Evolutionary conservation across 1,284 basidiomycete genomes (phyloP), one percentile per base, ranked within the genome.

Genomic region (Inonotus obliquus): DNA sequence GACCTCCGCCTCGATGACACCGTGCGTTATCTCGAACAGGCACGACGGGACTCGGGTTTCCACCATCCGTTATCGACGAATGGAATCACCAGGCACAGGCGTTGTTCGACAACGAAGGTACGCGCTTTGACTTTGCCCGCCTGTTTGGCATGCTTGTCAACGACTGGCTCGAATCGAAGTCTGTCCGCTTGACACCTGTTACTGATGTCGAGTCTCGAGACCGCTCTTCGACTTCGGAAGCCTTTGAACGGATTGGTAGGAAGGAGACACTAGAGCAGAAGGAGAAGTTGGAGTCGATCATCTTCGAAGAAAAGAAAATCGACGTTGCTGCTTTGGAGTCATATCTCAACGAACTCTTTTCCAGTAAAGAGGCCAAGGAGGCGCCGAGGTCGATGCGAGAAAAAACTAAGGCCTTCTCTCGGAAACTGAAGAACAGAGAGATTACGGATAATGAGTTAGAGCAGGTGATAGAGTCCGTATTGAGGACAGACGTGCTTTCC

Each of bases 241-340:
- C 69, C 7, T 71, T 70, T 58, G 69, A 73, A 13, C 70, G 74
- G 21, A 66, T 74, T 4, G 74, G 73, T n/a, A 71, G 76, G 62
- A 74, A 76, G 68, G 77, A 78, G 65, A 73, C 75, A 71, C 65
- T 74, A 48, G 76, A 79, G 52, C 77, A 80, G 65, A 73, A 73
- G 63, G 73, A 74, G 35, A 72, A 72, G 35, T 66, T 80, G 37
- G 66, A 68, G 23, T 75, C 75, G 2, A 71, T 79, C 62, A 74
- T 79, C 52, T 79, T 79, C 56, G 70, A 76, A 7, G 69, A 73
- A 37, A 69, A 71, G 21, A 54, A 62, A 0, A 69, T 77, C 13
- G 74, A 80, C 60, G 68, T 67, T 1, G 63, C 59, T 0, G 71
- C 70, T 10, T 67, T 77, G 11, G 66, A 69, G 10, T 59, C 61